Evolutionary conservation across 345 rosid genomes (phyloP).

Genomic region (Chamaenerion angustifolium): DNA sequence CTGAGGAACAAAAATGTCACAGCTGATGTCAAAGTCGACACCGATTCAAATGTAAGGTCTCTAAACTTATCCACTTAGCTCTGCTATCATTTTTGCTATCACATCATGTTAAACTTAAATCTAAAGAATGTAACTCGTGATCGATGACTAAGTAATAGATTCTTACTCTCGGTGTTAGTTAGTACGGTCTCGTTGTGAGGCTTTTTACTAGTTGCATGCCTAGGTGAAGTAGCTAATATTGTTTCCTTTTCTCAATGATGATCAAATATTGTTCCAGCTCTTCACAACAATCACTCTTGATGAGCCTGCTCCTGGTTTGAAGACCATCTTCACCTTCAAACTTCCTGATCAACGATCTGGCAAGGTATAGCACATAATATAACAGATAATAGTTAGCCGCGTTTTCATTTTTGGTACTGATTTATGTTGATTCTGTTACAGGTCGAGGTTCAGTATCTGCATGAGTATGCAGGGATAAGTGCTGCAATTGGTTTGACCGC

Average conservation of each 20-base stretch:
- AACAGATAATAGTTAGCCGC: too few relatives aligned
- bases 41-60: constrained; percentile 39
- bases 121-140: too few relatives aligned
- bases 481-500: constrained; percentile 63
- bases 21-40: constrained; percentile 70
- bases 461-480: constrained; percentile 69
- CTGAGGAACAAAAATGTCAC: constrained; percentile 81
- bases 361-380: constrained; percentile 29
- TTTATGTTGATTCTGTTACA: constrained; percentile 13
- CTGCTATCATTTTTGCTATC: too few relatives aligned
- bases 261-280: constrained; percentile 23
- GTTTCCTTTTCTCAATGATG: too few relatives aligned
- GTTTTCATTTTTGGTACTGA: too few relatives aligned
- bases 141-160: too few relatives aligned
- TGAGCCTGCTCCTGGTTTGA: constrained; percentile 78
- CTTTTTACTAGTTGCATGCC: too few relatives aligned
- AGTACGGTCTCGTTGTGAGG: too few relatives aligned
- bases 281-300: constrained; percentile 50
- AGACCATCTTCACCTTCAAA: constrained; percentile 58
- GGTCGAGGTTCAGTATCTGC: constrained; percentile 80
- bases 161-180: too few relatives aligned
- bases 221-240: too few relatives aligned
- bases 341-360: constrained; percentile 87
- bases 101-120: too few relatives aligned
- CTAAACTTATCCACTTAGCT: too few relatives aligned